These are phyloP conservation scores for Sclerotinia subarctica DNA, from an alignment of 2,329 filamentous ascomycete genomes.

Conservation along the genomic window DNA sequence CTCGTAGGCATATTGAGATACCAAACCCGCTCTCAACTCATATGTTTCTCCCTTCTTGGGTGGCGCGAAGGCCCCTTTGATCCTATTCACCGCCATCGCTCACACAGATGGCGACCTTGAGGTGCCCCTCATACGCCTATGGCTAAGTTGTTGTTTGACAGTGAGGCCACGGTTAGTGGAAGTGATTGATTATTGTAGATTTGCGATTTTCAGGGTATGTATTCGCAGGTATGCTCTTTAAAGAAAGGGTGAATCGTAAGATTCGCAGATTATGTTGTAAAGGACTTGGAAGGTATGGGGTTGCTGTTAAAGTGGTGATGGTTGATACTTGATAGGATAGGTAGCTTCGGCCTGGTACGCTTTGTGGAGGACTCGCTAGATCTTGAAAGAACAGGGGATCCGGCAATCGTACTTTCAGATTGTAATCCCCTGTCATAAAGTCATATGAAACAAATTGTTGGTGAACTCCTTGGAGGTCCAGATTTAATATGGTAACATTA, in stretches of 20 bases:
- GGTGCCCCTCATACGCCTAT: constrained; percentile 39
- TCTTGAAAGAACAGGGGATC: constrained; percentile 23
- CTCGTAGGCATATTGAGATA: constrained; percentile 99
- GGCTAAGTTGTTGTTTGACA: constrained; percentile 28
- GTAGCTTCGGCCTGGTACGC: constrained; percentile 21
- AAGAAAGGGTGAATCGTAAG: background rate
- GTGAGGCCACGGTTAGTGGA: constrained; percentile 29
- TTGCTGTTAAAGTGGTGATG: constrained; percentile 21
- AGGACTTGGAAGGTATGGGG: constrained; percentile 9
- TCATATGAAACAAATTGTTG: constrained; percentile 28
- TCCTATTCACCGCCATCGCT: constrained; percentile 90
- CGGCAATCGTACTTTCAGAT: constrained; percentile 20
- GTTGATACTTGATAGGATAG: constrained; percentile 14
- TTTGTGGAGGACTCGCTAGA: constrained; percentile 18
- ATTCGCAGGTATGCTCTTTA: background rate
- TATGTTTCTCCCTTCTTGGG: constrained; percentile 98
- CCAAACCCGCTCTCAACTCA: constrained; percentile 89
- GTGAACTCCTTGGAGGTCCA: background rate
- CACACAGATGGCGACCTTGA: constrained; percentile 41
- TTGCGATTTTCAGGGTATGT: background rate
- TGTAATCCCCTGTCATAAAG: constrained; percentile 24
- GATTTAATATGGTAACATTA: constrained; percentile 30
- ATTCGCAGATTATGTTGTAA: constrained; percentile 8
- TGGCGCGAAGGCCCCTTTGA: constrained; percentile 87
- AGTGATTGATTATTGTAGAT: background rate